These are phyloP conservation scores for Tolypocladium tundrense DNA, from an alignment of 2,329 filamentous ascomycete genomes.

Conservation along the genomic window DNA sequence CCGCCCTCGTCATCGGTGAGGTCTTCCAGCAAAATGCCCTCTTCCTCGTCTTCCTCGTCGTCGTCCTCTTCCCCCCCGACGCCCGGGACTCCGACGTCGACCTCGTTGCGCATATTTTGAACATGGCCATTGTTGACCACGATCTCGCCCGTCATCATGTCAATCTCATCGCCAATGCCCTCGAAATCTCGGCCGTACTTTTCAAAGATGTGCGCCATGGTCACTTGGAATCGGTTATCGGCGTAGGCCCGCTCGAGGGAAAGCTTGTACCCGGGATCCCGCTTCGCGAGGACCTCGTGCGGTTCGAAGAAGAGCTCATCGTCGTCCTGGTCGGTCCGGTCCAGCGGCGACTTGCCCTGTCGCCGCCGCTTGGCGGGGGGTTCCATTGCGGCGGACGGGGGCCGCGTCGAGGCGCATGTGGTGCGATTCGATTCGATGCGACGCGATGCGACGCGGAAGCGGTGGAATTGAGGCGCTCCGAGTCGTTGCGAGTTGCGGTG, in stretches of 20 bases:
- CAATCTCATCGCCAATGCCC: slow-evolving; percentile 79
- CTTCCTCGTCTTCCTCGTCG: slow-evolving; percentile 22
- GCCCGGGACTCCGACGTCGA: slow-evolving; percentile 25
- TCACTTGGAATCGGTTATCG: slow-evolving; percentile 64
- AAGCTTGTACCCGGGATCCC: slow-evolving; percentile 46
- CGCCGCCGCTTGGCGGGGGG: slow-evolving; percentile 50
- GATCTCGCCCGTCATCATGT: slow-evolving; percentile 69
- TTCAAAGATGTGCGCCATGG: slow-evolving; percentile 78
- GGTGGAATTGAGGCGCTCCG: neutral
- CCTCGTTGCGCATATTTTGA: slow-evolving; percentile 47
- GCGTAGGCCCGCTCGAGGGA: slow-evolving; percentile 54
- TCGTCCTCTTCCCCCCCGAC: slow-evolving; percentile 22
- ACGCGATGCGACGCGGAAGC: neutral
- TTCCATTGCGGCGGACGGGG: slow-evolving; percentile 34
- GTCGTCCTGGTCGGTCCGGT: slow-evolving; percentile 28
- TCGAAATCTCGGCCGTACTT: slow-evolving; percentile 82
- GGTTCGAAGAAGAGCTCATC: slow-evolving; percentile 39
- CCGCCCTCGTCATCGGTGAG: slow-evolving; percentile 12
- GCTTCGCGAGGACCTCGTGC: slow-evolving; percentile 33
- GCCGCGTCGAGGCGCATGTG: slow-evolving; percentile 2
- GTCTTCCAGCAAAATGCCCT: slow-evolving; percentile 23
- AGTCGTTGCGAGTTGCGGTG: neutral
- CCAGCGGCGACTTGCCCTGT: slow-evolving; percentile 30
- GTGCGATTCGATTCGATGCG: neutral
- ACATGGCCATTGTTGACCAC: slow-evolving; percentile 90